phyloP scores from a whole-genome alignment of 2,329 filamentous ascomycete genomes.

The Fusarium foetens region DNA sequence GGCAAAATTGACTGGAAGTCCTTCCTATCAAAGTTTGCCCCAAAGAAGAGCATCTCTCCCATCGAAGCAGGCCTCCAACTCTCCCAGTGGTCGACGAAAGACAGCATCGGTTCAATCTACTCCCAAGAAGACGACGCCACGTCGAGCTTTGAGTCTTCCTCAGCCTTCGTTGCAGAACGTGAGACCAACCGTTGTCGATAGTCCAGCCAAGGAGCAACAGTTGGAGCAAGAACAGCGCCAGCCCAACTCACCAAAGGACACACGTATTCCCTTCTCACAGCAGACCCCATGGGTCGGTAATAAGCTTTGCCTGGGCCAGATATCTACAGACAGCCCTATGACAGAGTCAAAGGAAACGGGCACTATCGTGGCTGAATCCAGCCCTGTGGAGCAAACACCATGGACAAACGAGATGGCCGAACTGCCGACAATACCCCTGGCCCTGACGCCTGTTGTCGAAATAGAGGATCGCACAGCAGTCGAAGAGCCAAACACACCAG shows the following conservation, averaged over 20 bases:
- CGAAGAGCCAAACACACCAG: neutral
- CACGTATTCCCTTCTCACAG: conserved; percentile 35
- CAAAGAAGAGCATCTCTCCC: neutral
- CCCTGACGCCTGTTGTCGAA: neutral
- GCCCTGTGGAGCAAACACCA: conserved; percentile 35
- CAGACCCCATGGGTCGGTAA: conserved; percentile 41
- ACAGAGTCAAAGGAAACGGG: neutral
- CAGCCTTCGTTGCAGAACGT: neutral
- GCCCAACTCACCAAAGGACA: neutral
- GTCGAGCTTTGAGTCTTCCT: neutral
- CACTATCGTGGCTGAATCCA: neutral
- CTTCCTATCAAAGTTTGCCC: neutral
- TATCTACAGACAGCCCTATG: neutral
- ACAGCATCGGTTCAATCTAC: neutral
- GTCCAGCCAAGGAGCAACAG: neutral
- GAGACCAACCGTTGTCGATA: neutral
- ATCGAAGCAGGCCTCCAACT: neutral
- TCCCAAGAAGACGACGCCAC: neutral
- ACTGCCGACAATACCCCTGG: neutral
- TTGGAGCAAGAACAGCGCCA: neutral
- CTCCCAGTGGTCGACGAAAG: neutral
- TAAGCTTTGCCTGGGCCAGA: conserved; percentile 22
- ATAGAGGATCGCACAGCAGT: neutral
- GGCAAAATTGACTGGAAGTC: conserved; percentile 15
- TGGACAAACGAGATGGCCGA: conserved; percentile 26